Base-by-base conservation (phyloP, 2,329 filamentous ascomycete species). In the Teratosphaeria gauchensis region DNA sequence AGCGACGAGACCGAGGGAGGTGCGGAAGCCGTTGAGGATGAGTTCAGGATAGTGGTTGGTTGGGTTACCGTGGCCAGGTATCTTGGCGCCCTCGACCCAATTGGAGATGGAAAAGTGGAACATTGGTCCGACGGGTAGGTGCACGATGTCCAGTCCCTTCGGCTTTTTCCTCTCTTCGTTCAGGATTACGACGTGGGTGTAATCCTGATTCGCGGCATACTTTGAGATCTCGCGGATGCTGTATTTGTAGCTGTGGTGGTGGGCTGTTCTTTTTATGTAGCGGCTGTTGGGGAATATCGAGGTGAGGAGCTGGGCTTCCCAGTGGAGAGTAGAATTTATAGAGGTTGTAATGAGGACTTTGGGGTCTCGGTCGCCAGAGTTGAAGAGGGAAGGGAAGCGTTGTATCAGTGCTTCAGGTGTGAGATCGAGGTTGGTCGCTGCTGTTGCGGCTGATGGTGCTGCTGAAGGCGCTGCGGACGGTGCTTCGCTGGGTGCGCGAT, bases 321-420 rank as follows among this genome's bases (percentile, higher is more conserved):
- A 75, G 78, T 99, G 92, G 12, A 97, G 83, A 1, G 87, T 92
- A 12, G 89, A 90, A 76, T 96, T 92, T 68, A 96, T 80, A 12
- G 86, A 89, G 7, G 94, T 97, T 0, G 94, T 99, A 69, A 99
- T 83, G 46, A 99, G 85, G 63, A 97, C 85, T 75, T 96, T 95
- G 56, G 94, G 92, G 33, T 75, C 60, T 76, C 75, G 58, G 78
- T 81, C 54, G 79, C 83, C 35, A 79, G 68, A 62, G 32, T 83
- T 65, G 75, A 84, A 87, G 28, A 86, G 77, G 6, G 76, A 74
- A 3, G 82, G 84, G 68, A 85, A 87, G 71, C 83, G 84, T 51
- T 81, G 76, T 48, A 81, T 78, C 24, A 86, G 77, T 21, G 80
- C 80, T 66, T 85, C 83, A 2, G 84, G 83, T 0, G 82, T 82